Base-by-base conservation (phyloP, 192 early-diverging fungal genomes). In the Podila clonocystis region DNA sequence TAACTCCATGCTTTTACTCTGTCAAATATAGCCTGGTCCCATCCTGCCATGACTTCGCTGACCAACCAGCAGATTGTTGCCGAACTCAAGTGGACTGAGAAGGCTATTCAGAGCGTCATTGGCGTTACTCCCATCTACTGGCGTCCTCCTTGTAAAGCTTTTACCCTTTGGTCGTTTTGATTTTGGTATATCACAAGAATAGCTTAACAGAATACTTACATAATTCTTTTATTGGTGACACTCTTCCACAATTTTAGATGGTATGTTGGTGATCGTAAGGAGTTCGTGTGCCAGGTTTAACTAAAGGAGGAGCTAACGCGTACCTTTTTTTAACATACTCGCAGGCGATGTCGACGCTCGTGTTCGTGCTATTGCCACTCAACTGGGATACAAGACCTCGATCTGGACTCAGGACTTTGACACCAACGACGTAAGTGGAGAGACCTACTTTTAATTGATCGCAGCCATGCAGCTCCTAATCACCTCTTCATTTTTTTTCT, bases 61-160 rank as follows among this genome's bases (percentile, higher is more conserved):
- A 22, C 75, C 5, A 85, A 86, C 41, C 71, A 84, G 41, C 65
- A 77, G 24, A 61, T 93, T 29, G 86, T 91, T 48, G 87, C 89
- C 50, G 90, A 93, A 73, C 67, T 94, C 24, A 85, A 89, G 59
- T 93, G 91, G 88, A 93, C 89, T 28, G 88, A 89, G 65, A 75
- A 82, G 34, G 85, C 85, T 57, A 90, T 91, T 64, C 77, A 84
- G 45, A 82, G 86, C 52, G 68, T 76, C 59, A 85, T 76, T 48
- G 85, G 85, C 59, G 82, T 86, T 24, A 89, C 85, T 50, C 88
- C 88, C 31, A 48, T 74, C 9, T 82, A 87, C 74, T 85, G 85
- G 85, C 82, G 88, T 36, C 86, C 88, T 52, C 73, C 83, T 49
- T 83, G 38, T 62, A 36, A 36, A 9, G 34, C 8, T 11, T 9